Conservation (phyloP, 2,329 filamentous ascomycete genomes). For the Torrubiellomyces zombiae region DNA sequence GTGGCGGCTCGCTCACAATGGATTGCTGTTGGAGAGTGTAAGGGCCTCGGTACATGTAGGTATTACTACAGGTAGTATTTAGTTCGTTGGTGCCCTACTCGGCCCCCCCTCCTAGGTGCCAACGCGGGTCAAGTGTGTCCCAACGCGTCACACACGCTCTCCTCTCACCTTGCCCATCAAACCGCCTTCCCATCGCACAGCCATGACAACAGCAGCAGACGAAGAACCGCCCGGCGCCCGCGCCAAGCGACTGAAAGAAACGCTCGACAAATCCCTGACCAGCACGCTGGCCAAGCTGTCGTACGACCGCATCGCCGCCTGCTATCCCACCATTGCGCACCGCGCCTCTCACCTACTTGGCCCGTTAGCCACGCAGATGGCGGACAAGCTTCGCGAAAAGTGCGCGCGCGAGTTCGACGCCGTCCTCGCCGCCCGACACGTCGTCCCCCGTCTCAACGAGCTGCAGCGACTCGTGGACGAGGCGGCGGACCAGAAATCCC, state of each 20-base stretch:
- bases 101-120: too few species aligned
- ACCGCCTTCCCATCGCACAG: not conserved
- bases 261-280: constrained; percentile 34
- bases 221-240: constrained; percentile 37
- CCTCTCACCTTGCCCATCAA: not conserved
- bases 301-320: constrained; percentile 40
- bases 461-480: constrained; percentile 38
- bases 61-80: too few species aligned
- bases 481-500: constrained; percentile 19
- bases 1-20: too few species aligned
- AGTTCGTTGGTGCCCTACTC: too few species aligned
- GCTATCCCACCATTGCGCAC: constrained; percentile 42
- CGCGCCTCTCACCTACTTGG: constrained; percentile 32
- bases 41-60: too few species aligned
- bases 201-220: not conserved
- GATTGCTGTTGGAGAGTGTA: too few species aligned
- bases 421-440: constrained; percentile 32
- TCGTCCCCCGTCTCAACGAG: constrained; percentile 41
- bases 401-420: constrained; percentile 42
- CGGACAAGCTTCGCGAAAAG: constrained; percentile 34
- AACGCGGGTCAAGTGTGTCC: too few species aligned
- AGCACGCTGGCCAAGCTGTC: constrained; percentile 38
- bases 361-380: constrained; percentile 41
- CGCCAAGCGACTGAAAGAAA: constrained; percentile 34
- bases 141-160: too few species aligned